Base-by-base conservation (phyloP, 768 basidiomycete genomes). In the Butyriboletus loyo region DNA sequence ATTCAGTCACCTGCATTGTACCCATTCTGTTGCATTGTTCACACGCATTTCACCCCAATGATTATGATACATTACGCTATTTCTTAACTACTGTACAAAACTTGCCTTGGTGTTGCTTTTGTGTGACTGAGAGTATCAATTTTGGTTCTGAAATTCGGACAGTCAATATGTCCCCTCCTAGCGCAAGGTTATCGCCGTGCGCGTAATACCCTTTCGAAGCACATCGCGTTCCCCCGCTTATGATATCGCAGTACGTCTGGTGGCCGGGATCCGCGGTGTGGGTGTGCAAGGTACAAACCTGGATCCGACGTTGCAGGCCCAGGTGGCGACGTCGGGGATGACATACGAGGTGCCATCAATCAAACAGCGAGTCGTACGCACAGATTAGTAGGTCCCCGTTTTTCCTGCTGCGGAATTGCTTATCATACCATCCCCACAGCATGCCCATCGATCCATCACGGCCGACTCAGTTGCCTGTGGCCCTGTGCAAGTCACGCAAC, bases 1-100 rank as follows among this genome's bases (percentile, higher is more conserved):
- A 68, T 66, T 63, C 65, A 66, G 56, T 46, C 67, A 69, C 35
- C 55, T 62, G 63, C 65, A 71, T 65, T 68, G 67, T 68, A 68
- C 65, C 58, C 66, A 61, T 63, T 69, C 54, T 42, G 62, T 60
- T 57, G 62, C 66, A 68, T 61, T 48, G 54, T 70, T 67, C 61
- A 52, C 61, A 64, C 66, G 59, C 62, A 64, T 59, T 69, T 53
- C 54, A 53, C 42, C 49, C 46, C n/a, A 39, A 55, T 49, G 56
- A 68, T n/a, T n/a, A n/a, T 60, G 64, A 61, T 70, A 67, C 66
- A 57, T 68, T 66, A 70, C 66, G 53, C 56, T 48, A 63, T 61
- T 66, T 45, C 63, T 44, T 66, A 67, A 63, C 54, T 67, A 65
- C 53, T 58, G 66, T 67, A 67, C 43, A 48, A 62, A 66, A 67